Evolutionary conservation across 805 yeast species (phyloP).

Genomic region (Starmerella kuoi): DNA sequence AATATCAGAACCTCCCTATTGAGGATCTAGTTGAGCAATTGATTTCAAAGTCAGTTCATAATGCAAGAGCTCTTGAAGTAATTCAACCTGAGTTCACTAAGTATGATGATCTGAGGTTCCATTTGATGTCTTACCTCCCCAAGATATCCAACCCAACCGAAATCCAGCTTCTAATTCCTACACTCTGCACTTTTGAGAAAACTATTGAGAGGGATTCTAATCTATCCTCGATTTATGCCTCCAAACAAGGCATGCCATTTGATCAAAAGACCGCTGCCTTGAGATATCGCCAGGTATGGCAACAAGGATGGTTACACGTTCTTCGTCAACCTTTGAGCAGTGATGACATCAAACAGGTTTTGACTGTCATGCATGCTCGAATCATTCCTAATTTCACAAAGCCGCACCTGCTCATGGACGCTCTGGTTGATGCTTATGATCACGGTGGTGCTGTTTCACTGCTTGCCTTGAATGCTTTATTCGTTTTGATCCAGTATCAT

Average conservation of each 20-base stretch:
- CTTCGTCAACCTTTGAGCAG: slow-evolving; percentile 35
- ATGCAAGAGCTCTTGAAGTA: slow-evolving; percentile 26
- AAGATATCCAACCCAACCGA: background rate
- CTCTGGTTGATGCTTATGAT: slow-evolving; percentile 75
- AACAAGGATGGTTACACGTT: slow-evolving; percentile 50
- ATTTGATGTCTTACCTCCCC: slow-evolving; percentile 4
- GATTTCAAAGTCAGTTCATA: slow-evolving; percentile 30
- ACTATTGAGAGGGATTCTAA: slow-evolving; percentile 12
- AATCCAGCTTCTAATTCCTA: slow-evolving; percentile 1
- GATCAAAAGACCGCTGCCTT: slow-evolving; percentile 11
- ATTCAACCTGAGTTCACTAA: slow-evolving; percentile 25
- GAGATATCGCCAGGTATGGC: slow-evolving; percentile 37
- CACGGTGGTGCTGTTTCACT: slow-evolving; percentile 52
- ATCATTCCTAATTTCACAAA: slow-evolving; percentile 68
- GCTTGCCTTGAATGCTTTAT: slow-evolving; percentile 75
- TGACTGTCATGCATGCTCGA: slow-evolving; percentile 66
- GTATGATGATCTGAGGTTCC: slow-evolving; percentile 63
- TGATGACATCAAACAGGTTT: slow-evolving; percentile 54
- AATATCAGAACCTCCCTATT: slow-evolving; percentile 43
- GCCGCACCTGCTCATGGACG: slow-evolving; percentile 84
- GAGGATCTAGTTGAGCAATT: slow-evolving; percentile 37
- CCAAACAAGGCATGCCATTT: slow-evolving; percentile 3
- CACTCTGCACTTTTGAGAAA: slow-evolving; percentile 14
- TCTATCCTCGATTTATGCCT: slow-evolving; percentile 2
- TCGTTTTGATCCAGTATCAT: slow-evolving; percentile 65